Conservation (phyloP, 345 rosid species). For the Ceriops decandra region DNA sequence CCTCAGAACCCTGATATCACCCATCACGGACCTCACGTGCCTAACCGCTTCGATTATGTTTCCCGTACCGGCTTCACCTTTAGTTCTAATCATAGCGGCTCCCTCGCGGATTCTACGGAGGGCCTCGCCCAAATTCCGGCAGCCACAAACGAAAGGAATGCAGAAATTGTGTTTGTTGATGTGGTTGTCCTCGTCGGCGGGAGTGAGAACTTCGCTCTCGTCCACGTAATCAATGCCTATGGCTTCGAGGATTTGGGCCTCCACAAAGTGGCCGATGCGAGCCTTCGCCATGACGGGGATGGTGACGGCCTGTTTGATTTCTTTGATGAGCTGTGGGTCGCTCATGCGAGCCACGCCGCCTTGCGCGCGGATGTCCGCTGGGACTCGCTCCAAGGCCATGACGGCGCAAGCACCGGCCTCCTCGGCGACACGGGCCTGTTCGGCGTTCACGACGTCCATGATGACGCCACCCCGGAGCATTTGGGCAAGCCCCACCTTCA, state of each 20-base stretch:
- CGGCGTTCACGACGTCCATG: constrained; percentile 27
- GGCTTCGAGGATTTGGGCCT: constrained; percentile 28
- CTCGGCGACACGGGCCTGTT: constrained; percentile 29
- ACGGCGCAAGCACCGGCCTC: constrained; percentile 31
- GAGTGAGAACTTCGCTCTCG: constrained; percentile 74
- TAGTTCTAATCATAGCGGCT: constrained; percentile 81
- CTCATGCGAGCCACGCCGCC: constrained; percentile 35
- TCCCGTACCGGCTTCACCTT: constrained; percentile 85
- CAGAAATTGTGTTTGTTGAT: constrained; percentile 79
- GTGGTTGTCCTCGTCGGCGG: constrained; percentile 71
- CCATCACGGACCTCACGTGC: constrained; percentile 78
- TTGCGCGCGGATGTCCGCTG: constrained; percentile 27
- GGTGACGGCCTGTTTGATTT: constrained; percentile 25
- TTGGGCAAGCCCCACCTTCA: constrained; percentile 29
- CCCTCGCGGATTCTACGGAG: constrained; percentile 70
- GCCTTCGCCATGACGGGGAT: constrained; percentile 33
- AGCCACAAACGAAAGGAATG: constrained; percentile 80
- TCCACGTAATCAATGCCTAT: constrained; percentile 76
- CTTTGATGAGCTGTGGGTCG: constrained; percentile 30
- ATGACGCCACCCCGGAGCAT: constrained; percentile 33
- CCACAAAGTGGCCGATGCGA: constrained; percentile 29
- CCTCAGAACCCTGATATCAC: constrained; percentile 50
- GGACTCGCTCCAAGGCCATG: constrained; percentile 29
- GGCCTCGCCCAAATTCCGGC: constrained; percentile 79
- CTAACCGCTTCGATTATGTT: constrained; percentile 74